These are phyloP conservation scores for Apiotrichum akiyoshidainum DNA, from an alignment of 1,284 basidiomycete species.

Conservation along the genomic window DNA sequence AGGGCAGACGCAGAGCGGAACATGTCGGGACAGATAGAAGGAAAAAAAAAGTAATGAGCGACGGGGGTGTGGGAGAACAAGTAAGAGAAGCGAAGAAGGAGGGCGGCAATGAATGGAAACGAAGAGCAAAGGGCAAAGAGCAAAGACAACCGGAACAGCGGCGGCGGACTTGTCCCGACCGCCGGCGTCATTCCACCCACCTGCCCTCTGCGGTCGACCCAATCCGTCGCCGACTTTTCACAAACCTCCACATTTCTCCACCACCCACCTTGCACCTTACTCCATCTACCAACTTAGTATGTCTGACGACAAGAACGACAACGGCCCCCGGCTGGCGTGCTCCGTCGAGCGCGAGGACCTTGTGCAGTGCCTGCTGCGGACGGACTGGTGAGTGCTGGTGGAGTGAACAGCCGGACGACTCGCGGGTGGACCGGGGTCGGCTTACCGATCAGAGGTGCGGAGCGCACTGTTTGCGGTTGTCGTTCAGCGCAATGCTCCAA, in stretches of 20 bases:
- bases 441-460: too few relatives aligned
- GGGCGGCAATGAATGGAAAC: not conserved
- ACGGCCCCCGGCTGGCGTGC: slow-evolving; percentile 28
- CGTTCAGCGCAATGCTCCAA: too few relatives aligned
- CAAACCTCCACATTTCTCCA: slow-evolving; percentile 7
- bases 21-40: too few relatives aligned
- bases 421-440: too few relatives aligned
- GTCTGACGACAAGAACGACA: not conserved
- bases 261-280: slow-evolving; percentile 1
- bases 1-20: not conserved
- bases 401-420: too few relatives aligned
- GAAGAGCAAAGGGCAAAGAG: not conserved
- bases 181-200: not conserved
- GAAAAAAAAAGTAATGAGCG: not conserved
- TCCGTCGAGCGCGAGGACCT: slow-evolving; percentile 43
- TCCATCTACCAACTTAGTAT: not conserved
- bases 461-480: too few relatives aligned
- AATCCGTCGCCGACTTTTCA: not conserved
- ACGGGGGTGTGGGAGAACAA: not conserved
- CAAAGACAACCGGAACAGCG: not conserved
- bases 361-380: slow-evolving; percentile 42
- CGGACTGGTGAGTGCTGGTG: slow-evolving; percentile 43
- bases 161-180: too few relatives aligned
- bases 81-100: not conserved
- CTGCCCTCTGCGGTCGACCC: not conserved